Evolutionary conservation across 2,329 filamentous ascomycete species (phyloP), one percentile per base, ranked within the genome.

Genomic region (Beauveria sp.): DNA sequence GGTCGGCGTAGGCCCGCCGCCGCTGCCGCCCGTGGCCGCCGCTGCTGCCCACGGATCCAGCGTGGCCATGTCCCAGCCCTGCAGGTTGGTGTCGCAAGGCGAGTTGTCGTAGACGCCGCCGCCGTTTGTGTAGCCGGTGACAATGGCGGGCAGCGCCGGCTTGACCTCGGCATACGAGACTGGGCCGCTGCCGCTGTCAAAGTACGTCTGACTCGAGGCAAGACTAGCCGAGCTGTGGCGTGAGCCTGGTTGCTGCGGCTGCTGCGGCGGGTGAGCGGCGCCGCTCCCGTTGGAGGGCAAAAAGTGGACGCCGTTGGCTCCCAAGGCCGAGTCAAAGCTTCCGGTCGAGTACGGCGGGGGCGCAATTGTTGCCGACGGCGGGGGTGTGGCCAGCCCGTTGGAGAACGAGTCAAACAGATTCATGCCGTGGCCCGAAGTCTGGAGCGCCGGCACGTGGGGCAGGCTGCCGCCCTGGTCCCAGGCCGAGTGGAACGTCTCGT

Each of bases 321-420:
- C 68, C 67, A 75, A 70, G 62, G 62, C 66, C 54, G 73, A 69
- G 55, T 81, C 79, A 67, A 82, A 82, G 63, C 75, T 75, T 63
- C 76, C 75, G 18, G 73, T 68, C 48, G 77, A 74, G 66, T 81
- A 82, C 0, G 77, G 76, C 43, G 75, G 75, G 26, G 80, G 76
- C 16, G 49, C 26, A 20, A 85, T 71, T 1, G 77, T 77, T 1
- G 81, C 82, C 2, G 79, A 82, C 5, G 81, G 82, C 3, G 83
- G 83, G 26, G 84, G 83, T 6, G 84, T 86, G 31, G 78, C 79
- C 20, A 86, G 78, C 2, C 81, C 82, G 63, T 78, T 77, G 22
- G 77, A 73, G 64, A 80, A 83, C n/a, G 75, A 75, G 64, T 83
- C 80, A 24, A 83, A 75, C 28, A 83, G 69, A 42, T 73, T 74